These are phyloP conservation scores for Betula pendula DNA, from an alignment of 306 rosid genomes.

Conservation along the genomic window DNA sequence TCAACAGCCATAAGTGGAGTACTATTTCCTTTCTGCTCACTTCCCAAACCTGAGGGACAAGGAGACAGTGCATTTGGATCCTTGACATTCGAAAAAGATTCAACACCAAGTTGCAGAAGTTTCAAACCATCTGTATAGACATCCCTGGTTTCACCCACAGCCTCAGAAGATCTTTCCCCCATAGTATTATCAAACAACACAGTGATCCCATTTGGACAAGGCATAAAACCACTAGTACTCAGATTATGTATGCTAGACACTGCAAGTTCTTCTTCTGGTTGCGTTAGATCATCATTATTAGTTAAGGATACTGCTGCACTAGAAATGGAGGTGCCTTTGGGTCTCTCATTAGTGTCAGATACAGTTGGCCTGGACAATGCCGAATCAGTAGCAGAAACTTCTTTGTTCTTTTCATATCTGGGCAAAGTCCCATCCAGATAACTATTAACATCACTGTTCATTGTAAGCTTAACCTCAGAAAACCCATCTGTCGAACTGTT, in stretches of 20 bases:
- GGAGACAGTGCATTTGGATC: slow-evolving; percentile 36
- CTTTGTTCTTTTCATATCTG: slow-evolving; percentile 41
- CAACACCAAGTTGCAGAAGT: slow-evolving; percentile 33
- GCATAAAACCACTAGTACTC: slow-evolving; percentile 31
- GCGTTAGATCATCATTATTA: slow-evolving; percentile 35
- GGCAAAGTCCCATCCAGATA: slow-evolving; percentile 33
- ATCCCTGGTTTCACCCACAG: slow-evolving; percentile 35
- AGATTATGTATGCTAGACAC: slow-evolving; percentile 32
- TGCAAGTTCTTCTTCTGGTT: slow-evolving; percentile 32
- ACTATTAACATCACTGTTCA: slow-evolving; percentile 28
- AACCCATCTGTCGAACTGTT: slow-evolving; percentile 25
- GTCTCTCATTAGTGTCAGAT: slow-evolving; percentile 37
- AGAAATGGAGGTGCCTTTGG: slow-evolving; percentile 37
- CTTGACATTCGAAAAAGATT: slow-evolving; percentile 30
- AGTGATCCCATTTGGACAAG: slow-evolving; percentile 37
- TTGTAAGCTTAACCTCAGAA: slow-evolving; percentile 36
- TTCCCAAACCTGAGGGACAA: slow-evolving; percentile 33
- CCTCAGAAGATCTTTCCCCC: slow-evolving; percentile 37
- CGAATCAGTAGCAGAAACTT: slow-evolving; percentile 31
- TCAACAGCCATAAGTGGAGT: slow-evolving; percentile 29
- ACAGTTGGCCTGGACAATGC: slow-evolving; percentile 23
- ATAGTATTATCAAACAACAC: slow-evolving; percentile 31
- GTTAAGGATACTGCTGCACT: slow-evolving; percentile 36
- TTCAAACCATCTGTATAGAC: slow-evolving; percentile 33
- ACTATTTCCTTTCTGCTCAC: slow-evolving; percentile 38